These are phyloP conservation scores for Kalmanozyma brasiliensis DNA, from an alignment of 1,284 basidiomycete species.

Conservation along the genomic window DNA sequence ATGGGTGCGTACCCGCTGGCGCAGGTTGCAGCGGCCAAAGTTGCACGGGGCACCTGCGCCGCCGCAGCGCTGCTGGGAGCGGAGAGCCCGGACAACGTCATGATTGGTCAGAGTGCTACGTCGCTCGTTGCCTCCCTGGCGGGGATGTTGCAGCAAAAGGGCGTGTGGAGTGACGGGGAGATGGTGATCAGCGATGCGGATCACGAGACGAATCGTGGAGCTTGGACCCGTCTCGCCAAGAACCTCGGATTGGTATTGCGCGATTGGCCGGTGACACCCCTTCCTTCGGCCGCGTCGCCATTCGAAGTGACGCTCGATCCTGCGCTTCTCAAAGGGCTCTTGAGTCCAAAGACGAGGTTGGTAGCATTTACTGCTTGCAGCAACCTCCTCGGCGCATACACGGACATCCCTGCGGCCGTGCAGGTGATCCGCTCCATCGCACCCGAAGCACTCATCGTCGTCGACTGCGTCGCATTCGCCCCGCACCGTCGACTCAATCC, in stretches of 20 bases:
- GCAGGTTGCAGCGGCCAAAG: conserved; percentile 72
- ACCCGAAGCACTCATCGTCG: conserved; percentile 73
- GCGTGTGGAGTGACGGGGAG: conserved; percentile 75
- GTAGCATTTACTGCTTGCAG: conserved; percentile 80
- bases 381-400: conserved; percentile 78
- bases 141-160: conserved; percentile 69
- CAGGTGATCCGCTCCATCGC: conserved; percentile 71
- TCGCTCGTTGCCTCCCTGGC: conserved; percentile 34
- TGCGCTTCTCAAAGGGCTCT: conserved; percentile 74
- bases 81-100: conserved; percentile 74
- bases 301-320: conserved; percentile 75
- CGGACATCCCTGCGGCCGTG: conserved; percentile 70
- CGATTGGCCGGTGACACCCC: conserved; percentile 73
- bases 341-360: conserved; percentile 76
- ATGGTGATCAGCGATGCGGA: conserved; percentile 77
- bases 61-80: conserved; percentile 77
- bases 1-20: conserved; percentile 76
- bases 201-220: conserved; percentile 83
- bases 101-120: conserved; percentile 71
- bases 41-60: conserved; percentile 72
- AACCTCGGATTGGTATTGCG: conserved; percentile 74
- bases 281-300: conserved; percentile 67
- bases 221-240: conserved; percentile 80
- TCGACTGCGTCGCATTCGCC: conserved; percentile 83
- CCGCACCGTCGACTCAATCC: conserved; percentile 79